Base-by-base conservation (phyloP, 106 monocot species). In the Allium sativum region DNA sequence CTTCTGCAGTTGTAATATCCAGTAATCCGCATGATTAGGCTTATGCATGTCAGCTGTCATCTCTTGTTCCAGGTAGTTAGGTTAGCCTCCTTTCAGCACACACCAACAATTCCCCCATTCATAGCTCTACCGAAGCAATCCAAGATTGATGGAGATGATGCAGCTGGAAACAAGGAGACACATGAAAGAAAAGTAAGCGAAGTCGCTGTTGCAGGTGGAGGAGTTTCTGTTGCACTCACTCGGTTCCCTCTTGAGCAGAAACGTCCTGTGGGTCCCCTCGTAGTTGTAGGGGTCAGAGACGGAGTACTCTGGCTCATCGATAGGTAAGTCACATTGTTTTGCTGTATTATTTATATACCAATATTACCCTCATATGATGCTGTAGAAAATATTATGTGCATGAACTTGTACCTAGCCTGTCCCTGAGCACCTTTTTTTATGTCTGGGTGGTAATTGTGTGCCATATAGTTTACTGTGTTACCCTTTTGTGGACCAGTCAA, bases 191-290 rank as follows among this genome's bases (percentile, higher is more conserved):
- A 73, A 78, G 59, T 48, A 44, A 79, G 59, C 80, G 96, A 96
- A 73, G 96, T 91, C 59, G 91, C 91, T 69, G 91, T 96, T 76
- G 96, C 96, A 52, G 96, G 96, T 66, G 91, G 96, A 72, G 96
- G 96, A 12, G 84, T 96, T 43, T 84, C 90, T 65, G 96, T 96
- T 16, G 96, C 87, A 65, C 84, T 96, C 40, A 91, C 96, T 59
- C 87, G 91, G 22, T 96, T 96, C 54, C 96, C 96, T 78, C 78
- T 74, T 40, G 96, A 96, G 55, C 96, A 96, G 77, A 96, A 82
- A 70, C 84, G 96, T 31, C 96, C 96, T 53, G 71, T 88, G 55
- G 96, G 91, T 42, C 96, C 96, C 18, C 91, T 96, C 67, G 79
- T 80, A 73, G 71, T 96, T 52, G 96, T 85, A 44, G 96, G 96